phyloP scores from a whole-genome alignment of 1,139 yeast genomes.

The Lodderomyces oxycetoniae region DNA sequence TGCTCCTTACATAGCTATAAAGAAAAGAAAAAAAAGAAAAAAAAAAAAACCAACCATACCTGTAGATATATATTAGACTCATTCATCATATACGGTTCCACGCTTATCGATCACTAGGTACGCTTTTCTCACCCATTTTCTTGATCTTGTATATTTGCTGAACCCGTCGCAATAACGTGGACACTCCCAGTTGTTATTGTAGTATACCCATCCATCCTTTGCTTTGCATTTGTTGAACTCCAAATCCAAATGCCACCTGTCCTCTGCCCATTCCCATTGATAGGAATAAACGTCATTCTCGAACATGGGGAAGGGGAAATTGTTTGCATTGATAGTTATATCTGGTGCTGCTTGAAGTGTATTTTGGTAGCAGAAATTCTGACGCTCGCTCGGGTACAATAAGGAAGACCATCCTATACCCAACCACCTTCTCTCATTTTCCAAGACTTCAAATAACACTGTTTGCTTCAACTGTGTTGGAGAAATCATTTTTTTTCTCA shows the following conservation, averaged over 20 bases:
- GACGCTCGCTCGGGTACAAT: constrained; percentile 49
- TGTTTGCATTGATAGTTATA: constrained; percentile 24
- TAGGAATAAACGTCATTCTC: constrained; percentile 38
- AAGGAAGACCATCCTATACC: constrained; percentile 57
- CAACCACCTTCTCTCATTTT: constrained; percentile 59
- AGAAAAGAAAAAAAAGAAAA: too few relatives aligned
- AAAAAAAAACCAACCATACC: too few relatives aligned
- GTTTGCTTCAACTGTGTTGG: constrained; percentile 43
- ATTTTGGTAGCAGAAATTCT: constrained; percentile 42
- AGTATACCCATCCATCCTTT: constrained; percentile 51
- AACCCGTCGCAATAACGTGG: constrained; percentile 42
- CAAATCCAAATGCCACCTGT: constrained; percentile 43
- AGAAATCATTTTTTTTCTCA: constrained; percentile 37
- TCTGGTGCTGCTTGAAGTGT: constrained; percentile 29
- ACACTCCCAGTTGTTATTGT: constrained; percentile 48
- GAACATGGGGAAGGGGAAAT: constrained; percentile 47
- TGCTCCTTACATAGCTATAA: too few relatives aligned
- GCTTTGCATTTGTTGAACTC: constrained; percentile 34
- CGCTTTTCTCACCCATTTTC: constrained; percentile 50
- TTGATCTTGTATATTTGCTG: constrained; percentile 45
- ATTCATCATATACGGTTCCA: constrained; percentile 24
- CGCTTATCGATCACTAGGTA: constrained; percentile 41
- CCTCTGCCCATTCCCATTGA: constrained; percentile 56
- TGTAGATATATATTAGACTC: background rate
- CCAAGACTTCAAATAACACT: constrained; percentile 47